These are phyloP conservation scores for Penicillium argentinense DNA, from an alignment of 495 filamentous ascomycete species.

Conservation along the genomic window DNA sequence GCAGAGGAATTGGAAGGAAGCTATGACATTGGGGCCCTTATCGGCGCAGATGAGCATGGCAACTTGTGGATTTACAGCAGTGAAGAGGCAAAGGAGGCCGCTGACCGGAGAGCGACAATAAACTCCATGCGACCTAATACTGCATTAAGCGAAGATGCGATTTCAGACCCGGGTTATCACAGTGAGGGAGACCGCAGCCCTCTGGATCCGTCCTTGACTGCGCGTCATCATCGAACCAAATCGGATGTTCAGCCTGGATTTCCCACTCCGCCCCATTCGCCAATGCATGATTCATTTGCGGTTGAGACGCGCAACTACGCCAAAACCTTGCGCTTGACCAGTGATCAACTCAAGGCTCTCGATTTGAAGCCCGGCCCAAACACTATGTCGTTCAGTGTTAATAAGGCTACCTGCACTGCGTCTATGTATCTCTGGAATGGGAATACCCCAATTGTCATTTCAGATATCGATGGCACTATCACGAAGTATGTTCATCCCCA, in stretches of 20 bases:
- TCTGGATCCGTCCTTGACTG: conserved; percentile 30
- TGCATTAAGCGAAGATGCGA: conserved; percentile 71
- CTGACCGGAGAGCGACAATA: conserved; percentile 52
- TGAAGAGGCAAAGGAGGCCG: conserved; percentile 87
- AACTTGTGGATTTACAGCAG: conserved; percentile 99
- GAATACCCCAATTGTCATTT: conserved; percentile 91
- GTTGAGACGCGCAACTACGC: conserved; percentile 84
- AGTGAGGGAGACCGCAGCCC: conserved; percentile 67
- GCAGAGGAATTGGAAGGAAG: conserved; percentile 90
- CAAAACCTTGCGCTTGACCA: conserved; percentile 94
- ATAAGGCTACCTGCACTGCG: conserved; percentile 85
- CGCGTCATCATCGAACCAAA: conserved; percentile 56
- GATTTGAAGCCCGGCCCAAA: conserved; percentile 83
- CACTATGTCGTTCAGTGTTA: conserved; percentile 93
- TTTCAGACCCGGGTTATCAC: conserved; percentile 91
- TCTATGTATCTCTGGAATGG: conserved; percentile 92
- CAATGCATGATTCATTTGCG: conserved; percentile 52
- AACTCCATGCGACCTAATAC: conserved; percentile 53
- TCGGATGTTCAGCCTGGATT: conserved; percentile 71
- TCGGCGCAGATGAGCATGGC: conserved; percentile 90
- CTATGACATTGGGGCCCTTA: conserved; percentile 93
- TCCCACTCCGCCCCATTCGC: conserved; percentile 76
- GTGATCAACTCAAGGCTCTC: conserved; percentile 88
- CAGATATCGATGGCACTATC: conserved; percentile 98
- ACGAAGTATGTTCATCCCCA: conserved; percentile 63